Evolutionary conservation across 768 basidiomycete species (phyloP).

Genomic region (Chalciporus sphaerocephalus): DNA sequence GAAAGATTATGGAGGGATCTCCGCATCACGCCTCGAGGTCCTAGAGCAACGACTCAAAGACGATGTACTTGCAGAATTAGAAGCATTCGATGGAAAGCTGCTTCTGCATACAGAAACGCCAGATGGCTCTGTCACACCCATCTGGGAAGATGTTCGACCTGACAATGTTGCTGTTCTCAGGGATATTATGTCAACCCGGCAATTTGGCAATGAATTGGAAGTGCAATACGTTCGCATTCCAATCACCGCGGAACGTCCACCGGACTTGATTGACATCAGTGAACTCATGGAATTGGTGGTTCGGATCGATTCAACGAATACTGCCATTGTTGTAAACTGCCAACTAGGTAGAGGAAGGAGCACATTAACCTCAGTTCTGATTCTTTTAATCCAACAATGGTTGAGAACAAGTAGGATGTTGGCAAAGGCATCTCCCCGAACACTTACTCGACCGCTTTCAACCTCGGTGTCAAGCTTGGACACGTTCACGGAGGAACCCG

Average conservation of each 20-base stretch:
- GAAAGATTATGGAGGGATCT: constrained; percentile 98
- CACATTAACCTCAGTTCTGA: constrained; percentile 83
- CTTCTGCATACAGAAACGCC: constrained; percentile 85
- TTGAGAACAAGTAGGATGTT: constrained; percentile 39
- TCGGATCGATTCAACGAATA: constrained; percentile 58
- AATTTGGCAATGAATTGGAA: constrained; percentile 44
- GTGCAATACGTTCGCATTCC: constrained; percentile 83
- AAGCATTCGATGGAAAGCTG: constrained; percentile 77
- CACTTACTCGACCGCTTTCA: constrained; percentile 35
- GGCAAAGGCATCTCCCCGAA: constrained; percentile 31
- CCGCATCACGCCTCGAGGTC: constrained; percentile 80
- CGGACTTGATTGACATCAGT: constrained; percentile 68
- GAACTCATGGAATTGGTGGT: constrained; percentile 79
- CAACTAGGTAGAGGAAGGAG: constrained; percentile 92
- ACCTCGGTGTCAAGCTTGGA: constrained; percentile 29
- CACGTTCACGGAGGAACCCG: constrained; percentile 18
- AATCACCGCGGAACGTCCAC: constrained; percentile 84
- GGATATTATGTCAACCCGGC: constrained; percentile 75
- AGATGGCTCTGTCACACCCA: constrained; percentile 84
- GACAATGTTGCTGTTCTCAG: constrained; percentile 76
- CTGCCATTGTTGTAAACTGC: constrained; percentile 90
- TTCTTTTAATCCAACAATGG: constrained; percentile 85
- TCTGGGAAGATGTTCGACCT: constrained; percentile 86
- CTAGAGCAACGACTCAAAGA: constrained; percentile 86
- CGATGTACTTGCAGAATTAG: constrained; percentile 82